These are phyloP conservation scores for Gossypium thurberi DNA, from an alignment of 345 rosid species.

Conservation along the genomic window DNA sequence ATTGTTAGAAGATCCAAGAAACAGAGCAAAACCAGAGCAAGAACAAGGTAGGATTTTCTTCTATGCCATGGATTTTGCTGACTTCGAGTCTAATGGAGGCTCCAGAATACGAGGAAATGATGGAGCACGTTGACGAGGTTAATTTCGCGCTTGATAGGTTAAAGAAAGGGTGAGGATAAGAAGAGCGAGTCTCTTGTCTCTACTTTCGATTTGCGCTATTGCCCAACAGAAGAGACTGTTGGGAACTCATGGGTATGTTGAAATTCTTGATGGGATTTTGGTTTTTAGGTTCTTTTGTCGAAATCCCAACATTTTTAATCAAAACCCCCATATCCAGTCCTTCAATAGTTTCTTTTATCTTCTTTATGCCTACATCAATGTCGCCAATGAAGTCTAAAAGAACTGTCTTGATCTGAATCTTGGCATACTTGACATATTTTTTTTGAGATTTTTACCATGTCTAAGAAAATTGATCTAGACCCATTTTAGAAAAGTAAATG, in stretches of 20 bases:
- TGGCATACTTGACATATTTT: no score
- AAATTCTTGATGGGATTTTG: conserved; percentile 7
- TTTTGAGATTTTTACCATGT: no score
- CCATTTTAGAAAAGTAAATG: no score
- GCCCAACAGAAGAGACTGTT: conserved; percentile 67
- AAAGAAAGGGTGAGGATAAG: conserved; percentile 66
- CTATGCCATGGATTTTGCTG: conserved; percentile 27
- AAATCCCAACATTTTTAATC: background rate
- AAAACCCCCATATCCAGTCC: no score
- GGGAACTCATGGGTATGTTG: conserved; percentile 61
- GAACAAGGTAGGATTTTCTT: background rate
- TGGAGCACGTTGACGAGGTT: conserved; percentile 96
- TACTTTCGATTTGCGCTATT: conserved; percentile 67
- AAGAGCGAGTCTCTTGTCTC: conserved; percentile 74
- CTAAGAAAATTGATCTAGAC: no score
- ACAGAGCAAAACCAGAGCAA: conserved; percentile 29
- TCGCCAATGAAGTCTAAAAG: no score
- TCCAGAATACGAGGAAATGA: conserved; percentile 94
- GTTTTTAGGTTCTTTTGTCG: background rate
- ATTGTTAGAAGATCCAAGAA: conserved; percentile 47
- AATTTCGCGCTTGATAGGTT: conserved; percentile 92
- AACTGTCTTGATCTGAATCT: no score
- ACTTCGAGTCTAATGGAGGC: conserved; percentile 90
- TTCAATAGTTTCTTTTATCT: no score
- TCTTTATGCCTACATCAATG: no score